phyloP scores from a whole-genome alignment of 108 stramenopile species.

The Skeletonema costatum region DNA sequence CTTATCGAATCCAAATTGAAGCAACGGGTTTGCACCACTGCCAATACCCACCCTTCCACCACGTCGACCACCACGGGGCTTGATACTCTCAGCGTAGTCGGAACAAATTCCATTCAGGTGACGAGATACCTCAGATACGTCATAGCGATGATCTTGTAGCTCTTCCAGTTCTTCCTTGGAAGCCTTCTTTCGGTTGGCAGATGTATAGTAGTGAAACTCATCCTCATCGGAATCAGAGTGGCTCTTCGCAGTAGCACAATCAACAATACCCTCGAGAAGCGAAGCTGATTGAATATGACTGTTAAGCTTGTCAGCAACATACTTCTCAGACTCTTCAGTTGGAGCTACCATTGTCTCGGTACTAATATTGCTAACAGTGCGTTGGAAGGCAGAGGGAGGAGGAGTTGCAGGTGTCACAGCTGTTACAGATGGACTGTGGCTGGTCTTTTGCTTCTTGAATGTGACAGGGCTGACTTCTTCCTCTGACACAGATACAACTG shows the following conservation, averaged over 20 bases:
- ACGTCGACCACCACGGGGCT: slow-evolving; percentile 9
- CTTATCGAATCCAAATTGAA: slow-evolving; percentile 40
- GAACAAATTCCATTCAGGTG: slow-evolving; percentile 28
- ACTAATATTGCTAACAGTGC: background rate
- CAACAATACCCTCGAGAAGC: background rate
- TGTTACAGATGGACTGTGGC: background rate
- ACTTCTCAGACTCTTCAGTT: background rate
- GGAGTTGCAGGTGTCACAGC: background rate
- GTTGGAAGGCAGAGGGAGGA: background rate
- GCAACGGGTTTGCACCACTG: background rate
- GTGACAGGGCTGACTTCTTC: slow-evolving; percentile 19
- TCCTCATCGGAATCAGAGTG: slow-evolving; percentile 5
- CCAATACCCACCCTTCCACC: background rate
- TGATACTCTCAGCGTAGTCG: slow-evolving; percentile 12
- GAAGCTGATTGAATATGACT: background rate
- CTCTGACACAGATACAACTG: slow-evolving; percentile 2
- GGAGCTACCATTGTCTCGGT: background rate
- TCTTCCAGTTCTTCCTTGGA: slow-evolving; percentile 18
- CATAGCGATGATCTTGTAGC: slow-evolving; percentile 14
- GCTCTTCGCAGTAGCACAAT: background rate
- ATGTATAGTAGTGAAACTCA: slow-evolving; percentile 7
- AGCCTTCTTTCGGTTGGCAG: slow-evolving; percentile 5
- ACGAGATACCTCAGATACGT: slow-evolving; percentile 29
- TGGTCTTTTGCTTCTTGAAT: background rate
- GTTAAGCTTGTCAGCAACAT: background rate